Base-by-base conservation (phyloP, 2,329 filamentous ascomycete genomes). In the Colletotrichum euphorbiae region DNA sequence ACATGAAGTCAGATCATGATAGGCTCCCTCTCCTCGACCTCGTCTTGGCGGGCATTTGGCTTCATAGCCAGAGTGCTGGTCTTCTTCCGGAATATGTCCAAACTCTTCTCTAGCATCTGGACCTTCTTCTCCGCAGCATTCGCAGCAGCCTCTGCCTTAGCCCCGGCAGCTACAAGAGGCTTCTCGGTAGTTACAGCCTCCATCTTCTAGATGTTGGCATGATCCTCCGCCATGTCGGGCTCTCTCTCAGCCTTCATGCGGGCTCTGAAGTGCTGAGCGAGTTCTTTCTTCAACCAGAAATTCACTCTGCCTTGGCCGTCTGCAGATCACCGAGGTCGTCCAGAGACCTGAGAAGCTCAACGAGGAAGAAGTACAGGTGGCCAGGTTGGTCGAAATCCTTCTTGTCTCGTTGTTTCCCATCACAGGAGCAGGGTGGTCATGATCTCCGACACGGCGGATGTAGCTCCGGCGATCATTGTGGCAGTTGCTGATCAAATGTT, bases 191-290 rank as follows among this genome's bases (percentile, higher is more conserved):
- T 21, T 1, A 19, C 13, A 8, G 7, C 6, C 9, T 33, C 28
- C 48, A n/a, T 31, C 9, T 51, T 33, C 48, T 33, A 36, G 15
- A 33, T 9, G 6, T 51, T 15, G 28, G 48, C 48, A 33, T 51
- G 21, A 0, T 33, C 31, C n/a, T 51, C 28, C 9, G 8, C 8
- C 0, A 19, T 24, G 12, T 24, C 4, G n/a, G 9, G 7, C n/a
- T 12, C 17, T 1, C 12, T n/a, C 15, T 33, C 8, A 21, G 31
- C 9, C 15, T 17, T 2, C 7, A 0, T 15, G n/a, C 9, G 8
- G 7, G 24, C 13, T 31, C 31, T 51, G 48, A 15, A 2, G 13
- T 51, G 13, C 24, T 4, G 48, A 17, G 48, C 48, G 13, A 51
- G 28, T 12, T 24, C 21, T 6, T 17, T 3, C 48, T 17, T 51